phyloP scores from a whole-genome alignment of 2,329 filamentous ascomycete species.

The Diaporthe nobilis region DNA sequence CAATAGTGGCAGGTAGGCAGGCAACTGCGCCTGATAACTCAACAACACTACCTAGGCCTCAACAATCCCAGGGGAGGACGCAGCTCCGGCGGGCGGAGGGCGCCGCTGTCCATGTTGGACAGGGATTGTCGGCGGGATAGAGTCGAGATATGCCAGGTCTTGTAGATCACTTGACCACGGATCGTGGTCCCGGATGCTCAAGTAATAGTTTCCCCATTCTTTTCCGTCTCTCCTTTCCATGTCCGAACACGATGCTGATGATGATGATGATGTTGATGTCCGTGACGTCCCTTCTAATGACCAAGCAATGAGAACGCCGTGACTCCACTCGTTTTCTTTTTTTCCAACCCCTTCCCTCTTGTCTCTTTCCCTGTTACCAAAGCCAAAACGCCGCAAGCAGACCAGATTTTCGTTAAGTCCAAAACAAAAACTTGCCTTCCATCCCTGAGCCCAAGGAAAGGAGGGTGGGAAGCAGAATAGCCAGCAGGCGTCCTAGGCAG shows the following conservation, averaged over 20 bases:
- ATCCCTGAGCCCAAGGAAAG: background rate
- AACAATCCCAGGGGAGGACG: background rate
- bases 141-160: conserved; percentile 7
- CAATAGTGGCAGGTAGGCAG: background rate
- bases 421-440: background rate
- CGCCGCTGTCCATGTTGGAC: conserved; percentile 12
- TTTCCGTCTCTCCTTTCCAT: background rate
- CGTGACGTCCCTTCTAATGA: background rate
- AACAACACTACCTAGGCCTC: conserved; percentile 8
- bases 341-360: background rate
- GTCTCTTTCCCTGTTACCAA: background rate
- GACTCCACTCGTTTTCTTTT: background rate
- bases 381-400: conserved; percentile 14
- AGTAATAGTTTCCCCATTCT: background rate
- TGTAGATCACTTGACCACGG: conserved; percentile 9
- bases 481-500: conserved; percentile 30
- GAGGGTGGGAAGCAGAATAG: background rate
- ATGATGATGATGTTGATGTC: background rate
- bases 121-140: background rate
- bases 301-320: background rate
- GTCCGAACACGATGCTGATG: background rate
- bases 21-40: background rate
- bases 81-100: background rate
- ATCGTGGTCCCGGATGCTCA: no score
- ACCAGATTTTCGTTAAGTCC: no score